Base-by-base conservation (phyloP, 139 green algal species). In the Asterochloris erici region DNA sequence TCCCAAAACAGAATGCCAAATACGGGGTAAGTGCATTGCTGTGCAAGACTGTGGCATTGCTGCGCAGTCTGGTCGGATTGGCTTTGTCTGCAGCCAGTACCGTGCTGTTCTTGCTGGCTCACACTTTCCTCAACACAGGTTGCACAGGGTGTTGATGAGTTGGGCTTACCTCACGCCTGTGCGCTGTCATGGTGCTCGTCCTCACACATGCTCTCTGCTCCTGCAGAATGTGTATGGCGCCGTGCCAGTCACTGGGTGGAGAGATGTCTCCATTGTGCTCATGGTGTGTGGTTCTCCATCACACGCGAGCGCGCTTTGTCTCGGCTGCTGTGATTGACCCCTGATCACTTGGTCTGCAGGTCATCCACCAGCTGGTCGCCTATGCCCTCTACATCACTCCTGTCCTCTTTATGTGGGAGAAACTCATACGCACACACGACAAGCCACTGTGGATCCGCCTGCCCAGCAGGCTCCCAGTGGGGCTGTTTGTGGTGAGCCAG, bases 401-500 rank as follows among this genome's bases (percentile, higher is more conserved):
- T 19, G 81, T 73, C 79, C 75, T 82, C 79, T 82, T 82, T 66
- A 84, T 84, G 79, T 84, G 79, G 79, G 79, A 84, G 79, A 84
- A 84, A 69, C 79, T 79, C 24, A 68, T 84, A n/a, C 10, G 54
- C 9, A 84, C 79, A 47, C 79, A 84, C 54, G 14, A 79, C 54
- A 79, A 71, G 60, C 62, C 47, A 69, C 21, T 63, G n/a, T 84
- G 69, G 69, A 84, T 84, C 47, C 24, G 69, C 27, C 47, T 84
- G 29, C 79, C 79, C 24, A 79, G 69, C 69, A 21, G 79, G 9
- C 62, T 84, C 21, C 79, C 79, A 64, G 79, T 82, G 21, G 71
- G 71, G 66, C 66, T 73, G 66, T 24, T 73, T 21, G 66, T 24
- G 19, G 66, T 73, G 66, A 73, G 66, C 66, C 19, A 26, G 9